Evolutionary conservation across 176 grass and related monocot genomes (phyloP), one percentile per base, ranked within the genome.

Genomic region (Pontederia crassipes): DNA sequence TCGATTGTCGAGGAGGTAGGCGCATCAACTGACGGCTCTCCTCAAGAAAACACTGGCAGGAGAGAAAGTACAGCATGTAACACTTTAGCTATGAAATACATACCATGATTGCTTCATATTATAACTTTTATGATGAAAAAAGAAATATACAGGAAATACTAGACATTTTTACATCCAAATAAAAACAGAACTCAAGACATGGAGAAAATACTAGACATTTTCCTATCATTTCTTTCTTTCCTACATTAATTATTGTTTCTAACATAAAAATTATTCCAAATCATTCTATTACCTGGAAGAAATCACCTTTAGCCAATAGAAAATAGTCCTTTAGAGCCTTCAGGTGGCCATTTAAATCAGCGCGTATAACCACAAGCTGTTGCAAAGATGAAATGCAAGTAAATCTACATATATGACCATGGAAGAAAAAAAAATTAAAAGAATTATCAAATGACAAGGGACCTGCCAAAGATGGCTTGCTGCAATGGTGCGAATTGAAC

Each of bases 221-320:
- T 7, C 2, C 2, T 40, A 3, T 40, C 0, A 40, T 40, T 40
- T 40, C 32, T 4, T 40, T 40, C 6, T 40, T 40, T 40, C 6
- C 4, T 40, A 40, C 32, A 40, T 40, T 40, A 40, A 7, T 40
- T 40, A 40, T 7, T 54, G 26, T 15, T 14, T 71, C 35, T 32
- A 58, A 40, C 32, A 40, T 40, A 40, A 40, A 40, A 40, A 40
- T 3, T 40, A 40, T 40, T 3, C 32, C 6, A 40, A 40, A 40
- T 40, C 46, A 69, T 32, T 20, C 2, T 28, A 10, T 46, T 83
- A 91, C 93, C 87, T 97, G 93, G 59, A 97, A 97, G 85, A 97
- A 97, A 77, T 97, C 93, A 59, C 93, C 93, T 88, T 97, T 97
- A n/a, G 87, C 93, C 71, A 97, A 86, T 56, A 97, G 82, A 85